phyloP scores from a whole-genome alignment of 176 grass and related monocot genomes.

The Musa schizocarpa region DNA sequence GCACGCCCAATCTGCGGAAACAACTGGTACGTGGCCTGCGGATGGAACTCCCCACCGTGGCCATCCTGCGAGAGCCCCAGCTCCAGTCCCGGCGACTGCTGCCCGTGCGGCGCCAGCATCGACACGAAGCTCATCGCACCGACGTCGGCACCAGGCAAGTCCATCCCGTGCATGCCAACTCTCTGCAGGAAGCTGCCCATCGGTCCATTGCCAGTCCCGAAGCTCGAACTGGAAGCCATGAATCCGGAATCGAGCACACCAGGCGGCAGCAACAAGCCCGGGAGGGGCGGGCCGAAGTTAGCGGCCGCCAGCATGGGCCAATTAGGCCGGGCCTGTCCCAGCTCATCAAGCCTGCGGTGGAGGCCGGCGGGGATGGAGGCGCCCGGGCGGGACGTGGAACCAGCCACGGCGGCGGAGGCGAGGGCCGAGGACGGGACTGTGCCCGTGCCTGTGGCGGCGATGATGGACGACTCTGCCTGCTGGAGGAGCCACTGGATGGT shows the following conservation, averaged over 20 bases:
- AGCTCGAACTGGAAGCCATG: constrained; percentile 26
- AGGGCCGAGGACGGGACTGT: constrained; percentile 68
- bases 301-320: constrained; percentile 18
- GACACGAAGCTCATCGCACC: constrained; percentile 63
- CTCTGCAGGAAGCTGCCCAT: constrained; percentile 10
- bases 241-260: constrained; percentile 33
- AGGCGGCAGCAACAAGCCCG: constrained; percentile 36
- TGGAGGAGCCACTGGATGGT: constrained; percentile 83
- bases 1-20: constrained; percentile 41
- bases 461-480: constrained; percentile 73
- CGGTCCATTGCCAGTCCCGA: constrained; percentile 13
- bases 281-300: constrained; percentile 29
- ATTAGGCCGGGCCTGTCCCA: constrained; percentile 3
- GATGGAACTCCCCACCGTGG: constrained; percentile 43
- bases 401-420: constrained; percentile 25
- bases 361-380: background rate
- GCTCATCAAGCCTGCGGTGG: constrained; percentile 17
- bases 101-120: constrained; percentile 50
- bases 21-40: constrained; percentile 47
- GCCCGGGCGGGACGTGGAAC: constrained; percentile 31
- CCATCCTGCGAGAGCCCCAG: constrained; percentile 70
- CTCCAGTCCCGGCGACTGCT: constrained; percentile 55
- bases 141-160: constrained; percentile 18
- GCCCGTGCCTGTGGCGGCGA: constrained; percentile 60
- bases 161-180: constrained; percentile 12